phyloP scores from a whole-genome alignment of 163 green algal species.

The Scenedesmus sp. region DNA sequence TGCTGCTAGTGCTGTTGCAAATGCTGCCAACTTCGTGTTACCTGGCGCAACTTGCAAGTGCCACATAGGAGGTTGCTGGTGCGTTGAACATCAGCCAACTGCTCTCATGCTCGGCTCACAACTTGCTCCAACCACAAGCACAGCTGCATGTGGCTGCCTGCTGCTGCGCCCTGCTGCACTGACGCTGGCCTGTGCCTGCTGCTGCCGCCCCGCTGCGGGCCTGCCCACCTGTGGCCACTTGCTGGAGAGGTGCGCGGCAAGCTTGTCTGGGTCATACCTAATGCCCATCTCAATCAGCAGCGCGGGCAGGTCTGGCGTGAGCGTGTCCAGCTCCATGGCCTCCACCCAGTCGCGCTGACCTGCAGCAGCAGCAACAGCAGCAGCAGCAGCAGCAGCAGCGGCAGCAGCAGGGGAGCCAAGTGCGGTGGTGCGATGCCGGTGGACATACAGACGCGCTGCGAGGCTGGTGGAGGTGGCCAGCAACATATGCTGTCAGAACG shows the following conservation, averaged over 20 bases:
- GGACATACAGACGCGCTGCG: not conserved
- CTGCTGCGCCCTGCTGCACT: not conserved
- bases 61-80: not conserved
- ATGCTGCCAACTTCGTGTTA: not conserved
- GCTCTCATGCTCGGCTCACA: no score
- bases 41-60: not conserved
- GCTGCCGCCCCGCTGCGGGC: no score
- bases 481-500: not conserved
- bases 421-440: no score
- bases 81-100: no score
- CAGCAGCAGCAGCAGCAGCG: not conserved
- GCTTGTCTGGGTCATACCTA: slow-evolving; percentile 83
- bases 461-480: not conserved
- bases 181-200: not conserved
- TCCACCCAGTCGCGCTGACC: slow-evolving; percentile 68
- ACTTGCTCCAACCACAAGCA: not conserved
- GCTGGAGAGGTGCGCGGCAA: slow-evolving; percentile 69
- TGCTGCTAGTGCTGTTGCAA: not conserved
- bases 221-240: slow-evolving; percentile 65
- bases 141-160: not conserved
- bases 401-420: not conserved
- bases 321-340: slow-evolving; percentile 83
- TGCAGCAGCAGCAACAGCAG: not conserved
- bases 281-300: slow-evolving; percentile 89
- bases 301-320: slow-evolving; percentile 80